A percentile compares a stretch with the other conserved stretches of the same genome.
Evolutionary conservation across 257 asterid species (phyloP).

Genomic region (Solanum megistacrolobum): DNA sequence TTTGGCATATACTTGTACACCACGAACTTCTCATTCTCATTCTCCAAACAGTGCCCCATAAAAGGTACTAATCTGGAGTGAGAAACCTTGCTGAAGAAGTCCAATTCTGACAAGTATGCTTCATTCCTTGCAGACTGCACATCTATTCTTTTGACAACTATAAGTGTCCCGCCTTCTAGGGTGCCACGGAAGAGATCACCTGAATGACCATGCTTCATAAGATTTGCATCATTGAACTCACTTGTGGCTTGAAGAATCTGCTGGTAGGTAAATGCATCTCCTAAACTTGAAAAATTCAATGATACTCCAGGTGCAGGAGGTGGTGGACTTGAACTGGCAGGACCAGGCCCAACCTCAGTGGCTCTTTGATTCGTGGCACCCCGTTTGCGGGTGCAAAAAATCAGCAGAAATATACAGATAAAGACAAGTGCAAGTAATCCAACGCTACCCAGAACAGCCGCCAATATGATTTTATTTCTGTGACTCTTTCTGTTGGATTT

Average conservation of each 20-base stretch:
- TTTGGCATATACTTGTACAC: slow-evolving; percentile 82
- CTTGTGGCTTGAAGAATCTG: slow-evolving; percentile 75
- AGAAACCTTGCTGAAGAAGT: slow-evolving; percentile 57
- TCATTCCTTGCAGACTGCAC: slow-evolving; percentile 48
- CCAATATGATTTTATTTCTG: slow-evolving; percentile 44
- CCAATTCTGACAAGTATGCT: slow-evolving; percentile 51
- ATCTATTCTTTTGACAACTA: slow-evolving; percentile 63
- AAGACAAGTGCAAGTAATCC: slow-evolving; percentile 43
- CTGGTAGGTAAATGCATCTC: slow-evolving; percentile 66
- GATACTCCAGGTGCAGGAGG: slow-evolving; percentile 30
- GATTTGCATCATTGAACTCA: slow-evolving; percentile 46
- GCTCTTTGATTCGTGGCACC: slow-evolving; percentile 44
- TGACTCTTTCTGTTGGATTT: slow-evolving; percentile 29
- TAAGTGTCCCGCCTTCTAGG: slow-evolving; percentile 65
- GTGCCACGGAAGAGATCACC: slow-evolving; percentile 71
- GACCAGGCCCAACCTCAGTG: slow-evolving; percentile 59
- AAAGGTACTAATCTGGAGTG: slow-evolving; percentile 76
- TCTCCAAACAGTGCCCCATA: slow-evolving; percentile 87
- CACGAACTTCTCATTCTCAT: slow-evolving; percentile 68
- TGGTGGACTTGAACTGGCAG: slow-evolving; percentile 40
- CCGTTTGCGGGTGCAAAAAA: slow-evolving; percentile 55
- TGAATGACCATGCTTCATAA: slow-evolving; percentile 73
- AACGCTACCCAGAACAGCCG: slow-evolving; percentile 58
- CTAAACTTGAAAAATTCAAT: slow-evolving; percentile 47
- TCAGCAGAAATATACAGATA: slow-evolving; percentile 18